Conservation (phyloP, 148 eudicot genomes). For the Hydrangea macrophylla region DNA sequence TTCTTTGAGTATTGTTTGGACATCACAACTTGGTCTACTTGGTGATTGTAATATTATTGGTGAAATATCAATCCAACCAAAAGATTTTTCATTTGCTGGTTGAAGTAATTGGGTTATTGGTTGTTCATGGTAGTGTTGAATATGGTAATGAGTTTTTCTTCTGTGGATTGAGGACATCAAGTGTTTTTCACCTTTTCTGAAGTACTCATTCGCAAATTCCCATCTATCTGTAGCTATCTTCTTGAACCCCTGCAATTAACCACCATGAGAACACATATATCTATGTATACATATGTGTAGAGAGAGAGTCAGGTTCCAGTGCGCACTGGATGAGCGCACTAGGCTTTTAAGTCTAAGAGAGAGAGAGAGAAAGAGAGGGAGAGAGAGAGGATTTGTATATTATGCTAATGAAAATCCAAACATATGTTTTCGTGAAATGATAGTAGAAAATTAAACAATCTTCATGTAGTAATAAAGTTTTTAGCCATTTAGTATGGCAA, state of each 20-base stretch:
- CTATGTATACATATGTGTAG: too few relatives aligned
- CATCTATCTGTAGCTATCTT: slow-evolving; percentile 63
- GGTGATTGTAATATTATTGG: slow-evolving; percentile 17
- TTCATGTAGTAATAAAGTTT: too few relatives aligned
- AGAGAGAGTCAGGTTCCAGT: too few relatives aligned
- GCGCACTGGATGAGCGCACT: too few relatives aligned
- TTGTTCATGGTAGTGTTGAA: slow-evolving; percentile 20
- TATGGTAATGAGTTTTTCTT: slow-evolving; percentile 41
- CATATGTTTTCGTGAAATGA: too few relatives aligned
- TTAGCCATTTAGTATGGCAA: too few relatives aligned
- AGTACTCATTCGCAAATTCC: slow-evolving; percentile 62
- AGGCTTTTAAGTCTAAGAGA: too few relatives aligned
- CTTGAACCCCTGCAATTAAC: slow-evolving; percentile 39
- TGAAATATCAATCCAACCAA: neutral
- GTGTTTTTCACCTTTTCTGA: slow-evolving; percentile 46
- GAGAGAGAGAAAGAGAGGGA: neutral
- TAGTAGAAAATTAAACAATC: too few relatives aligned
- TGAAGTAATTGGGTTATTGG: neutral
- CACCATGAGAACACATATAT: too few relatives aligned
- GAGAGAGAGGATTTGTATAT: too few relatives aligned
- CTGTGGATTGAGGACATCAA: slow-evolving; percentile 49
- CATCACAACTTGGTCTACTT: slow-evolving; percentile 11
- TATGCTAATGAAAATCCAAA: too few relatives aligned
- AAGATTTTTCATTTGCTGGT: slow-evolving; percentile 28
- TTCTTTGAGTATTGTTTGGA: slow-evolving; percentile 33